Evolutionary conservation across 805 yeast species (phyloP).

Genomic region (Wickerhamiella hasegawae): DNA sequence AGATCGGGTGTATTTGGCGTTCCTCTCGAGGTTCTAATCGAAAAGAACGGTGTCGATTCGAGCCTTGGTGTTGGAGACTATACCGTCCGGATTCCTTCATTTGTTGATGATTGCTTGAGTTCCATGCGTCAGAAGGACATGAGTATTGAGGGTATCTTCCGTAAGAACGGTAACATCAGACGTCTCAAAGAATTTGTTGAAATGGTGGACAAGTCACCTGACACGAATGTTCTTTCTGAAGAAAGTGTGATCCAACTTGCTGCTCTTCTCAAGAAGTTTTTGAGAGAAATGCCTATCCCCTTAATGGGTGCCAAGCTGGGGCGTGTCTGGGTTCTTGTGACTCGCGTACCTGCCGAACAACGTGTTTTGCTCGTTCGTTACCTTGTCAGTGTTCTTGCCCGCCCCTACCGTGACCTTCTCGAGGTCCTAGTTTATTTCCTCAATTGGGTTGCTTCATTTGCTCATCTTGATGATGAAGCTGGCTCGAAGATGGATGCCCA

Average conservation of each 20-base stretch:
- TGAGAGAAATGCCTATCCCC: conserved; percentile 88
- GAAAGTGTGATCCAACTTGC: conserved; percentile 88
- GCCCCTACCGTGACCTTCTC: conserved; percentile 63
- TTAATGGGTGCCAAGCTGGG: conserved; percentile 60
- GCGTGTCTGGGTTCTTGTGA: conserved; percentile 53
- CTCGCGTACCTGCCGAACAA: conserved; percentile 16
- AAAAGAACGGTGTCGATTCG: conserved; percentile 64
- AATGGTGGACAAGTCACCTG: conserved; percentile 57
- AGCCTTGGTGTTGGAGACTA: conserved; percentile 68
- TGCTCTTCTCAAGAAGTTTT: conserved; percentile 77
- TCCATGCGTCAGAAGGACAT: conserved; percentile 81
- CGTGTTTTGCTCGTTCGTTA: conserved; percentile 19
- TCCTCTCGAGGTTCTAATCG: conserved; percentile 51
- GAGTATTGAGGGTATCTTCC: conserved; percentile 88
- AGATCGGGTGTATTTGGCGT: conserved; percentile 54
- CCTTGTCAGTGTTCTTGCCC: conserved; percentile 64
- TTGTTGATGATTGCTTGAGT: conserved; percentile 71
- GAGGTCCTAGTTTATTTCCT: conserved; percentile 78
- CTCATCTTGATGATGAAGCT: conserved; percentile 76
- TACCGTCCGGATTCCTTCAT: conserved; percentile 59
- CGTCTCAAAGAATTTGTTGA: conserved; percentile 58
- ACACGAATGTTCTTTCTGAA: conserved; percentile 49
- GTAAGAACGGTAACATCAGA: conserved; percentile 90
- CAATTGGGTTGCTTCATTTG: conserved; percentile 91
- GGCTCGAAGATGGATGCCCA: conserved; percentile 95